Percentiles rank a stretch among this genome's conserved stretches.
Conservation (phyloP, 441 rosid genomes). For the Pelargonium australe region DNA sequence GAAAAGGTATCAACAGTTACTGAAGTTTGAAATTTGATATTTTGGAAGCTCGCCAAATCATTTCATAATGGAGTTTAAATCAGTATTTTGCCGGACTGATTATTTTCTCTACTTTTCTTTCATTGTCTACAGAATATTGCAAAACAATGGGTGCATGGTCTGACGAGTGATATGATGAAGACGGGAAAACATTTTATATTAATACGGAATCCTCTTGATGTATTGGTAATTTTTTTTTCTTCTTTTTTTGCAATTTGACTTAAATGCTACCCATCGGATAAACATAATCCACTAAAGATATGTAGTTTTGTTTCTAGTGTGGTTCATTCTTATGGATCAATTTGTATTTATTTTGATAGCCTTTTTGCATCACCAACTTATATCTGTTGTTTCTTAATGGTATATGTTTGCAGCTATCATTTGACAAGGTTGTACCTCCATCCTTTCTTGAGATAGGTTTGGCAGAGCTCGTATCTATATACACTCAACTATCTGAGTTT, state of each 20-base stretch:
- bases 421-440: conserved; percentile 55
- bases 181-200: conserved; percentile 78
- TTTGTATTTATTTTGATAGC: background rate
- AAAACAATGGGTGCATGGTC: conserved; percentile 54
- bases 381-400: conserved; percentile 16
- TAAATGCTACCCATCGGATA: background rate
- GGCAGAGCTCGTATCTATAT: conserved; percentile 61
- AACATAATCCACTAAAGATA: background rate
- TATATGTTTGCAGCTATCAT: conserved; percentile 53
- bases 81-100: background rate
- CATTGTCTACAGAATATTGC: conserved; percentile 49
- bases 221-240: conserved; percentile 42
- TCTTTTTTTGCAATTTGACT: background rate
- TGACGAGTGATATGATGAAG: conserved; percentile 58
- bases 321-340: no score
- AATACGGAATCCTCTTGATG: conserved; percentile 65
- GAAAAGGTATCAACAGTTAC: background rate
- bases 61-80: background rate
- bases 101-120: background rate
- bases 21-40: background rate
- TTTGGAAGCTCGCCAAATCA: background rate
- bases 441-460: conserved; percentile 71
- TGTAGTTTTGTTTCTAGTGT: no score
- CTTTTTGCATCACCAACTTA: conserved; percentile 5
- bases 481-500: conserved; percentile 56